Evolutionary conservation across 2,329 filamentous ascomycete species (phyloP).

Genomic region (Botrytis paeoniae): DNA sequence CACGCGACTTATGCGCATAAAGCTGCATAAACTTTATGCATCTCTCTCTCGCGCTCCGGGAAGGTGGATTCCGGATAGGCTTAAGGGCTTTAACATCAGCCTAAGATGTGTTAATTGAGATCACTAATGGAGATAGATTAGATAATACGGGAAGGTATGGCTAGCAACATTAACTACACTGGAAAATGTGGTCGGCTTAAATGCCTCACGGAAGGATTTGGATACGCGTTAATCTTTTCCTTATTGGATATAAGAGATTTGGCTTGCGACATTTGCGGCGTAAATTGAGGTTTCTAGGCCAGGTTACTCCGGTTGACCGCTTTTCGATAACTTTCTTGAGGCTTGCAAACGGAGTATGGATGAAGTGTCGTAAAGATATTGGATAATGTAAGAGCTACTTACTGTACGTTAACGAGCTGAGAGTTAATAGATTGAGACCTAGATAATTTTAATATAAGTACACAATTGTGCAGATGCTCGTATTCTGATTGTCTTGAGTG

Average conservation of each 20-base stretch:
- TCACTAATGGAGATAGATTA: background rate
- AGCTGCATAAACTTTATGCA: background rate
- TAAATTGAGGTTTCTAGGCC: background rate
- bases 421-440: background rate
- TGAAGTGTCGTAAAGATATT: background rate
- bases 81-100: background rate
- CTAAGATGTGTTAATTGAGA: background rate
- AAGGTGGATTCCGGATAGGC: background rate
- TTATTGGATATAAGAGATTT: background rate
- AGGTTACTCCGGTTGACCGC: background rate
- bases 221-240: background rate
- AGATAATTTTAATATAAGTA: background rate
- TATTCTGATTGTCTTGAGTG: background rate
- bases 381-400: conserved; percentile 4
- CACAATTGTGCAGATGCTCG: background rate
- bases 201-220: background rate
- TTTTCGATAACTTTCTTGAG: background rate
- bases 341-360: conserved; percentile 2
- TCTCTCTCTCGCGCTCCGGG: background rate
- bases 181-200: background rate
- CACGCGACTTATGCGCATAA: background rate
- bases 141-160: background rate
- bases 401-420: background rate
- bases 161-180: background rate
- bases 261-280: background rate